Conservation (phyloP, 2,329 filamentous ascomycete genomes). For the Aspergillus sergii region DNA sequence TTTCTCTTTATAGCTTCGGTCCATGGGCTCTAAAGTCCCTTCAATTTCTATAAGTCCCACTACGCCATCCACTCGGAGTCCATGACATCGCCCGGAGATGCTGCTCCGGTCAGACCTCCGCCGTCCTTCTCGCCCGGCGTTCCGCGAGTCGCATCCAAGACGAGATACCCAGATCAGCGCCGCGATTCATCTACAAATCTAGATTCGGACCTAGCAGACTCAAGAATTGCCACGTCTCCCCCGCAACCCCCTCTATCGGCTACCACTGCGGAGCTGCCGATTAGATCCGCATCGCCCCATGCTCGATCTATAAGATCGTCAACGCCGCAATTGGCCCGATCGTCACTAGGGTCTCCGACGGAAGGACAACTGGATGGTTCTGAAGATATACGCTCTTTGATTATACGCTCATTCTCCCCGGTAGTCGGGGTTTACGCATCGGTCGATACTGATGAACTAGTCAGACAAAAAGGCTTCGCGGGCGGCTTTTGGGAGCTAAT, state of each 20-base stretch:
- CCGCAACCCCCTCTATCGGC: constrained; percentile 53
- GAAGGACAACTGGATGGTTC: constrained; percentile 56
- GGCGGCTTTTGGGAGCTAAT: constrained; percentile 82
- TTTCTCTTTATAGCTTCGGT: constrained; percentile 15
- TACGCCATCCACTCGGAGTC: constrained; percentile 44
- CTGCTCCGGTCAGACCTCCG: constrained; percentile 66
- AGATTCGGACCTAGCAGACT: constrained; percentile 51
- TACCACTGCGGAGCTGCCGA: constrained; percentile 68
- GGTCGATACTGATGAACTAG: constrained; percentile 77
- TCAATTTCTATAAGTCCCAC: constrained; percentile 18
- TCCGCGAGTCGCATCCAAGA: constrained; percentile 62
- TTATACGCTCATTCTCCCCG: constrained; percentile 84
- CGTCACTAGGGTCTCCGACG: constrained; percentile 49
- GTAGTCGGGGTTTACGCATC: constrained; percentile 88
- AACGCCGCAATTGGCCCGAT: constrained; percentile 50
- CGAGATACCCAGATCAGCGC: constrained; percentile 53
- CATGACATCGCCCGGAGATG: constrained; percentile 71
- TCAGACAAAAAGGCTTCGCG: constrained; percentile 80
- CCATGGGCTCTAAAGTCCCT: constrained; percentile 34
- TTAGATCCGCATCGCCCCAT: constrained; percentile 68
- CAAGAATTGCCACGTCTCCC: constrained; percentile 60
- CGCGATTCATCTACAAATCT: constrained; percentile 54
- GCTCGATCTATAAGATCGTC: constrained; percentile 62
- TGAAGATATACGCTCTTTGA: constrained; percentile 64
- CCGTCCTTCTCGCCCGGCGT: constrained; percentile 70